Conservation (phyloP, 805 yeast genomes). For the Vanderwaltozyma verrucispora region DNA sequence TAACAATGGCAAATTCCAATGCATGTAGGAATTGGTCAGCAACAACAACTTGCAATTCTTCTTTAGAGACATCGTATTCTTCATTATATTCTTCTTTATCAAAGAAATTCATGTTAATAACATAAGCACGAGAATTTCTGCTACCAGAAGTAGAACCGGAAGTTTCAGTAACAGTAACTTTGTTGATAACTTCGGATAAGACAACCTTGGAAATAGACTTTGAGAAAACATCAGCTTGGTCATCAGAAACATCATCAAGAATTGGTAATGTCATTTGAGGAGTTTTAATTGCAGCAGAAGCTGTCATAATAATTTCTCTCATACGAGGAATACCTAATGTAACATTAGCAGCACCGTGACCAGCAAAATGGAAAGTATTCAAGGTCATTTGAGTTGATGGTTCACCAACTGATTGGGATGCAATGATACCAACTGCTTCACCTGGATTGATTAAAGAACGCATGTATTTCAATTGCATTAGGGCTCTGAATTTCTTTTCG, state of each 20-base stretch:
- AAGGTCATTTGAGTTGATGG: constrained; percentile 99
- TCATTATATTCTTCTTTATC: constrained; percentile 63
- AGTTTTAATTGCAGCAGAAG: constrained; percentile 90
- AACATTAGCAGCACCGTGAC: constrained; percentile 99
- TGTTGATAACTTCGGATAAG: constrained; percentile 81
- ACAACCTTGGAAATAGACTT: constrained; percentile 77
- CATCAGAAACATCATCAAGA: constrained; percentile 67
- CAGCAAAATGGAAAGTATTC: constrained; percentile 96
- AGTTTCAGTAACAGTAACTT: constrained; percentile 78
- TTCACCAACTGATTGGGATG: constrained; percentile 97
- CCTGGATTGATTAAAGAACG: constrained; percentile 92
- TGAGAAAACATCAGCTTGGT: constrained; percentile 85
- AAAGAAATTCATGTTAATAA: constrained; percentile 65
- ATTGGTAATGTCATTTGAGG: constrained; percentile 97
- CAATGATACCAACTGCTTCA: constrained; percentile 96
- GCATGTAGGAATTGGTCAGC: constrained; percentile 53
- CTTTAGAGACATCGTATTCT: constrained; percentile 82
- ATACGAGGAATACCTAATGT: constrained; percentile 99
- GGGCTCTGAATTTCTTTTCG: constrained; percentile 78
- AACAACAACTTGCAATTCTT: constrained; percentile 63
- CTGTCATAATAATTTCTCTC: constrained; percentile 99
- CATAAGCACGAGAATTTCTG: constrained; percentile 56
- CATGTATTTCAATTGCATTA: constrained; percentile 98
- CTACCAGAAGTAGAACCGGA: constrained; percentile 49
- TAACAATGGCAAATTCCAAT: constrained; percentile 62